Base-by-base conservation (phyloP, 176 grass and related monocot species). In the Tillandsia fasciculata region DNA sequence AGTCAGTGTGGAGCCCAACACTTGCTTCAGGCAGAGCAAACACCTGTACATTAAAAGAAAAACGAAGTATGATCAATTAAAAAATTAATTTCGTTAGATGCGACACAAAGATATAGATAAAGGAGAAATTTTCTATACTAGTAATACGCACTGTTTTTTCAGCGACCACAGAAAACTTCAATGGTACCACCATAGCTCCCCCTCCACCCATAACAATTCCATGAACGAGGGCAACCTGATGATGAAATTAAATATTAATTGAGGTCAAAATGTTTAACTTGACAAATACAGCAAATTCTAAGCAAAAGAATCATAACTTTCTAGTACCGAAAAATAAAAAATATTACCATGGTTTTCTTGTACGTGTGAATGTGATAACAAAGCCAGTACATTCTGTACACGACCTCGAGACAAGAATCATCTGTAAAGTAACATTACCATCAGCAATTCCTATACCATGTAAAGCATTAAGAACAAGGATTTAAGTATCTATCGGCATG, bases 341-440 rank as follows among this genome's bases (percentile, higher is more conserved):
- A 48, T 11, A 71, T 47, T 76, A 99, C 94, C 77, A 20, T 75
- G 10, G 82, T 79, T 85, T 90, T 99, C 82, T 99, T 93, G 52
- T 93, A 99, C 5, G 94, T 93, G 53, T 93, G 94, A 49, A 99
- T 87, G 73, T 97, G 94, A 72, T 93, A 92, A 76, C 94, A 97
- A 65, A 97, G 82, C 89, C 94, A 92, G 68, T 97, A 97, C 94
- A 97, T 97, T 73, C 89, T 97, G 61, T 97, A 97, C 5, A 93
- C 89, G 56, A 97, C 94, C 68, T 93, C 89, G 0, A 93, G 89
- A 59, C 89, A 93, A 47, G 86, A 90, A 81, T 92, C 86, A 85
- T 90, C 89, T 97, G 73, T 72, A 74, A 87, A 79, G 28, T 48
- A 65, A 53, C 13, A 17, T 9, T 3, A 53, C 50, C 9, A 64